Base-by-base conservation (phyloP, 164 flowering plant species). In the Magnolia sinica region DNA sequence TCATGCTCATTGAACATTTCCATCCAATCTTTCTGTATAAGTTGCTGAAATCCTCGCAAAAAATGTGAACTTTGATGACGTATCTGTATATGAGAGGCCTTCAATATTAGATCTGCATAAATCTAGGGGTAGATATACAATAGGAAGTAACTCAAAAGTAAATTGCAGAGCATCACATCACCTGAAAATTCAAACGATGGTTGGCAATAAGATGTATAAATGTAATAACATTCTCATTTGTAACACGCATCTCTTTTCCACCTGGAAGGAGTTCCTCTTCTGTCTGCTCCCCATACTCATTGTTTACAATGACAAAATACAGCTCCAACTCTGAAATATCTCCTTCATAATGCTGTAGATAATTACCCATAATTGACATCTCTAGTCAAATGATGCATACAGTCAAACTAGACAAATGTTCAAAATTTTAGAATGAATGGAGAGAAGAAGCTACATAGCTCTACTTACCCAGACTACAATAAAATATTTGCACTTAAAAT, bases 1-100 rank as follows among this genome's bases (percentile, higher is more conserved):
- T 92, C 98, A 82, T 96, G 97, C 83, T 94, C 99, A 86, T 92
- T 92, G 80, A 96, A 96, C 97, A 96, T 96, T 74, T 89, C 93
- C 76, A 96, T 92, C 98, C 98, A 96, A 45, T 91, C 97, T 80
- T 90, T 91, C 81, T 83, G 90, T 77, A 94, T 89, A 70, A 94
- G 97, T 82, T 89, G 97, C 81, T 94, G 94, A 87, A 96, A 96
- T 71, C 99, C 99, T 83, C 90, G 87, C 75, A 92, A 76, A 83
- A 96, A 96, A 86, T 96, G 89, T 65, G 88, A 84, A 88, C 99
- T 94, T 87, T 96, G 99, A 64, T 90, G 92, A 31, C 97, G 95
- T 81, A 94, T 96, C 98, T 96, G 91, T 8, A 29, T 4, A 68
- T 50, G 65, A 27, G 11, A 52, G 50, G 14, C 7, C 20, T 51